Evolutionary conservation across 139 green algal genomes (phyloP), one percentile per base, ranked within the genome.

Genomic region (Chlorella vulgaris): DNA sequence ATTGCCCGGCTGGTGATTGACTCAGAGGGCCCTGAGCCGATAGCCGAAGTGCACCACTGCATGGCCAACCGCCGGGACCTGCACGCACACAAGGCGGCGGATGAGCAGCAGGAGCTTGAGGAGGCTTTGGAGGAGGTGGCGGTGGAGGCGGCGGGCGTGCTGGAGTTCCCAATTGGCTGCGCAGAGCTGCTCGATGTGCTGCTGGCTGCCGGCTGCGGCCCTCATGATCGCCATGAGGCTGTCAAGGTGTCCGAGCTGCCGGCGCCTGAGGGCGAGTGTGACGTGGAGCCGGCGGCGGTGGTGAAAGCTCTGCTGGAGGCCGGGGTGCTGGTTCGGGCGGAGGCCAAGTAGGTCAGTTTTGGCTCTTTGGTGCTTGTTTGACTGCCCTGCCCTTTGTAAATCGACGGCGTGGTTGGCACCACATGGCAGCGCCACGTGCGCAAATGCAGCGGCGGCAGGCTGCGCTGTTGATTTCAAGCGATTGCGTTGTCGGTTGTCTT

Each of bases 31-130:
- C 35, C 71, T 1, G 71, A 68, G 43, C 61, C 62, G 2, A 63
- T 68, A 7, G 74, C 76, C 15, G 40, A 85, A 51, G 62, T 90
- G 67, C 81, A 89, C 77, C 83, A 90, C 63, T 87, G 81, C 69
- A 38, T 89, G 50, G 70, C 63, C 70, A 90, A 90, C 62, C 33
- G 74, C 29, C 53, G 80, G 5, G 40, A 76, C 36, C 33, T 55
- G 74, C 82, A 86, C 35, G 82, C 82, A 7, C 40, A 47, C 29
- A 62, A 69, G 55, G 40, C 71, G 21, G 62, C 76, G 6, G 62
- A 55, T 22, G 53, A 82, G 53, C 69, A 75, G 40, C 58, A 63
- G 42, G 33, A 29, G 35, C n/a, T 62, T 43, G 24, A 66, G 21
- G 66, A 73, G 42, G 62, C 39, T 2, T 33, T 68, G 6, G 76